phyloP scores from a whole-genome alignment of 345 rosid genomes.

The Eucalyptus globulus region DNA sequence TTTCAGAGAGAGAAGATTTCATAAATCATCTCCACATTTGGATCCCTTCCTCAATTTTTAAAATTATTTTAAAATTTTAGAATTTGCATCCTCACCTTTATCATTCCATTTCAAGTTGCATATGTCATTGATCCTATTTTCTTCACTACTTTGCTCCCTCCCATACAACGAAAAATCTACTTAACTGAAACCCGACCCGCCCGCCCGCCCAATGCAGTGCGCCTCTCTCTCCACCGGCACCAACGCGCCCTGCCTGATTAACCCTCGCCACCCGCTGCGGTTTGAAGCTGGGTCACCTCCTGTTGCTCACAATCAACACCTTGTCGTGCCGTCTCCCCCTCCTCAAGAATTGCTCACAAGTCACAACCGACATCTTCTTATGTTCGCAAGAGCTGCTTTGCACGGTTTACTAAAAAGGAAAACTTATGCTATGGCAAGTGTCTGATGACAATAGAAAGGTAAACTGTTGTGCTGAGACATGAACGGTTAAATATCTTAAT shows the following conservation, averaged over 20 bases:
- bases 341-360: background rate
- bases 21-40: background rate
- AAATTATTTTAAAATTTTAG: background rate
- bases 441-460: background rate
- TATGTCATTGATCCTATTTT: background rate
- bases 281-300: background rate
- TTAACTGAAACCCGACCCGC: background rate
- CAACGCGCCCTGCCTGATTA: background rate
- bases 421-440: background rate
- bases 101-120: background rate
- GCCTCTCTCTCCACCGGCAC: background rate
- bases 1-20: background rate
- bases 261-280: background rate
- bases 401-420: background rate
- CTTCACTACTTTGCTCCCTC: background rate
- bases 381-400: background rate
- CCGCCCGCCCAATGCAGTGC: background rate
- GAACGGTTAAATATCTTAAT: background rate
- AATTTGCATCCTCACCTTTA: background rate
- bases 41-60: background rate
- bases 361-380: background rate
- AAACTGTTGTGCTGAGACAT: background rate
- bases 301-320: background rate
- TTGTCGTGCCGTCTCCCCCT: background rate
- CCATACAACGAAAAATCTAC: background rate